These are phyloP conservation scores for Croton laevigatus DNA, from an alignment of 441 rosid genomes.

Conservation along the genomic window DNA sequence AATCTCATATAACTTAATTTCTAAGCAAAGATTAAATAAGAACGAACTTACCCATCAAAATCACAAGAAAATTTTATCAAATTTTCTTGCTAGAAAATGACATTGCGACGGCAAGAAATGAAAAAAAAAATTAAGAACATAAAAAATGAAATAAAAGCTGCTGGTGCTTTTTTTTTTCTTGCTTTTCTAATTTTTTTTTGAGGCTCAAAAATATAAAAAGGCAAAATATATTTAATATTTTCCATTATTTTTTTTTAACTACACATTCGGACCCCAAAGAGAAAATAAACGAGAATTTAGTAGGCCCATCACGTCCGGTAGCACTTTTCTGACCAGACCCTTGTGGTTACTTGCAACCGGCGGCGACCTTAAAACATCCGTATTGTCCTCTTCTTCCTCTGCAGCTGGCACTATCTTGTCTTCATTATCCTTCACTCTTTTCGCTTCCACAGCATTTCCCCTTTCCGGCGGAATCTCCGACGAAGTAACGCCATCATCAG, in stretches of 20 bases:
- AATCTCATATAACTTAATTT: slow-evolving; percentile 37
- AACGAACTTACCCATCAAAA: slow-evolving; percentile 6
- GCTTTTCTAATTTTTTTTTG: slow-evolving; percentile 4
- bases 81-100: slow-evolving; percentile 18
- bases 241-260: slow-evolving; percentile 22
- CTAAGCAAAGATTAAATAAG: slow-evolving; percentile 24
- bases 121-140: background rate
- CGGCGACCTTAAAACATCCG: slow-evolving; percentile 19
- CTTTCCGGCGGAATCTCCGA: slow-evolving; percentile 22
- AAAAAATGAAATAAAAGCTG: background rate
- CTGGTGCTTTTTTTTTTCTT: background rate
- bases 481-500: slow-evolving; percentile 21
- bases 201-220: slow-evolving; percentile 1
- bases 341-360: slow-evolving; percentile 34
- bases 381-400: slow-evolving; percentile 13
- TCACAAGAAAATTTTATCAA: background rate
- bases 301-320: slow-evolving; percentile 88
- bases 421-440: slow-evolving; percentile 2
- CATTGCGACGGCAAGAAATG: slow-evolving; percentile 5
- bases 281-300: slow-evolving; percentile 81
- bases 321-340: slow-evolving; percentile 83
- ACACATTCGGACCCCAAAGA: slow-evolving; percentile 87
- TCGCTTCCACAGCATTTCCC: slow-evolving; percentile 18
- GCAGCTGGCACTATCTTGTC: background rate
- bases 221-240: background rate